Conservation (phyloP, 164 flowering plant genomes). For the Pachysandra terminalis region DNA sequence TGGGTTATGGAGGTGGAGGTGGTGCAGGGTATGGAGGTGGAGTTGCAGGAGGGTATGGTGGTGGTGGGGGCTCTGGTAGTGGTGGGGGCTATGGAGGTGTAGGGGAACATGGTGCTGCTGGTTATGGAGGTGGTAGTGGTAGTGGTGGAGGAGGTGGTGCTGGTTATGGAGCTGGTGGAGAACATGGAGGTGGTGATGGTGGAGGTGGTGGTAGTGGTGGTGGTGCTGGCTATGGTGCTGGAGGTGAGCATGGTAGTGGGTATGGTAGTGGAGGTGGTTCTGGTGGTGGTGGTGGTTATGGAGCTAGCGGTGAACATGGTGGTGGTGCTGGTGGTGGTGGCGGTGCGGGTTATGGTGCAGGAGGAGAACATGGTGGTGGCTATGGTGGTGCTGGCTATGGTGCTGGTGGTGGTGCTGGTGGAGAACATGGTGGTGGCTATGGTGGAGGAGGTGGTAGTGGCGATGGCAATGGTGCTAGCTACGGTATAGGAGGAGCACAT, state of each 20-base stretch:
- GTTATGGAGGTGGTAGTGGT: conserved; percentile 11
- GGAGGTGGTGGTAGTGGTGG: conserved; percentile 19
- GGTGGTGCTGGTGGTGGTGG: conserved; percentile 10
- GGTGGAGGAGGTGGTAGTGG: conserved; percentile 28
- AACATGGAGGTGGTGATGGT: conserved; percentile 5
- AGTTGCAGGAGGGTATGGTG: conserved; percentile 7
- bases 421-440: conserved; percentile 4
- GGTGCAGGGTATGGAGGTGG: conserved; percentile 10
- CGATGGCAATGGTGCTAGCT: conserved; percentile 7
- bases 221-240: conserved; percentile 21
- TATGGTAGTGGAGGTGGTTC: no score
- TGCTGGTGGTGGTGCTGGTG: conserved; percentile 7
- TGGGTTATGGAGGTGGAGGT: conserved; percentile 11
- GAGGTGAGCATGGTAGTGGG: conserved; percentile 13
- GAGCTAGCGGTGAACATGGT: conserved; percentile 5
- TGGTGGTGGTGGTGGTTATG: conserved; percentile 7
- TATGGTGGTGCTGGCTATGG: conserved; percentile 18
- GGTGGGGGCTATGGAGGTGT: conserved; percentile 11
- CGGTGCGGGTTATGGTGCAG: conserved; percentile 4
- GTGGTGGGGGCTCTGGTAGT: conserved; percentile 14
- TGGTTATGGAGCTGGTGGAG: conserved; percentile 7
- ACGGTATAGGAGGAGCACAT: conserved; percentile 3
- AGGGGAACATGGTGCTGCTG: conserved; percentile 4
- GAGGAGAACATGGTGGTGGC: conserved; percentile 12
- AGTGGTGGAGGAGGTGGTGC: conserved; percentile 13